Conservation (phyloP, 805 yeast species). For the Pichia manshurica region DNA sequence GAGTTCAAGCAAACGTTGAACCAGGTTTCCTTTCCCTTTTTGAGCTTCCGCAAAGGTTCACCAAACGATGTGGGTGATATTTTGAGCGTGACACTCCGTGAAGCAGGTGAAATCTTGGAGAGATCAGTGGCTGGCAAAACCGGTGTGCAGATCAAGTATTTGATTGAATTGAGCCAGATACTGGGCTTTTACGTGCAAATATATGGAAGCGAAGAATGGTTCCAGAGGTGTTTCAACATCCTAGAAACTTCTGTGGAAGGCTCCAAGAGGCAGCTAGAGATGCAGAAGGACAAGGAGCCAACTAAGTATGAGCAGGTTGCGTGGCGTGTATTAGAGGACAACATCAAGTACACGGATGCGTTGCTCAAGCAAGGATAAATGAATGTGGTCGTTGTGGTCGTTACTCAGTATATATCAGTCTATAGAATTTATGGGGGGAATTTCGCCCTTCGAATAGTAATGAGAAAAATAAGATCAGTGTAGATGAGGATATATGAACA, state of each 20-base stretch:
- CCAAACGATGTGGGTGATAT: neutral
- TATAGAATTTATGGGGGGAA: neutral
- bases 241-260: constrained; percentile 1
- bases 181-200: constrained; percentile 10
- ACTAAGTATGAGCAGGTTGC: neutral
- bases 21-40: constrained; percentile 5
- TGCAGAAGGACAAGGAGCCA: neutral
- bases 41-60: neutral
- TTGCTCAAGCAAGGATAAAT: neutral
- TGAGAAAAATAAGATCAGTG: too few species aligned
- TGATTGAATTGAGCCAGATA: constrained; percentile 11
- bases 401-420: neutral
- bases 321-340: constrained; percentile 8
- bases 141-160: constrained; percentile 7
- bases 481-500: too few species aligned
- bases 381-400: neutral
- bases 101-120: neutral
- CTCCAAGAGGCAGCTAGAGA: neutral
- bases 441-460: too few species aligned
- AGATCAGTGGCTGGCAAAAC: neutral
- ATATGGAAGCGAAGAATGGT: constrained; percentile 8
- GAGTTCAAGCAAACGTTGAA: constrained; percentile 4
- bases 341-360: constrained; percentile 8
- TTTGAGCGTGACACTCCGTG: neutral
- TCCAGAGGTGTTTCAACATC: constrained; percentile 2